Conservation (phyloP, 257 asterid genomes). For the Nicotiana attenuata region DNA sequence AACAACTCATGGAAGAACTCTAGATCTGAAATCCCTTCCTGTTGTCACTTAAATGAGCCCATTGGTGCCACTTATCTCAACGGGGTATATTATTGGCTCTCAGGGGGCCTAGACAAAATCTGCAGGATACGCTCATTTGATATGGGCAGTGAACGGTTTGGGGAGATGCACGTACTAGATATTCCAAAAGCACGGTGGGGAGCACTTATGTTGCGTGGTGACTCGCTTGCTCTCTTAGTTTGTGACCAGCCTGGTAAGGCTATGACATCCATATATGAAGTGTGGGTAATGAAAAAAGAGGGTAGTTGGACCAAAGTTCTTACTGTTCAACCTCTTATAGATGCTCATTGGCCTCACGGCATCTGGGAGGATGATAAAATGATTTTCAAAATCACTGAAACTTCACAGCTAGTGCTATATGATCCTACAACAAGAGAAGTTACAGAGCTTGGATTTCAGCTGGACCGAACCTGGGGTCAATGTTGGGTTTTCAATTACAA, state of each 20-base stretch:
- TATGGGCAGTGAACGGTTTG: background rate
- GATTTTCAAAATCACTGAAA: background rate
- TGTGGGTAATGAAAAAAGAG: background rate
- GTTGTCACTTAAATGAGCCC: background rate
- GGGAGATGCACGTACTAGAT: background rate
- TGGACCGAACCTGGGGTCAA: background rate
- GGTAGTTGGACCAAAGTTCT: background rate
- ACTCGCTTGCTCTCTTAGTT: background rate
- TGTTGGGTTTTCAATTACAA: conserved; percentile 34
- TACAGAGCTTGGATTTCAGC: background rate
- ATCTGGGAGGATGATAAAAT: background rate
- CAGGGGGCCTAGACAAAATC: background rate
- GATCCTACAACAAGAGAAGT: background rate
- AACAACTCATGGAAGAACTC: background rate
- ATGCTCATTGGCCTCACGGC: background rate
- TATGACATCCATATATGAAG: background rate
- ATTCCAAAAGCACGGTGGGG: background rate
- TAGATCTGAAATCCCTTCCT: background rate
- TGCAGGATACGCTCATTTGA: background rate
- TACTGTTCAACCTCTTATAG: background rate
- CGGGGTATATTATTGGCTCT: conserved; percentile 2
- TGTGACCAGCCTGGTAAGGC: background rate
- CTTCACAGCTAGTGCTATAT: background rate
- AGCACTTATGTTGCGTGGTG: background rate
- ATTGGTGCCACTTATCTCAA: background rate